Evolutionary conservation across 2,329 filamentous ascomycete species (phyloP).

Genomic region (Septoria petroselini): DNA sequence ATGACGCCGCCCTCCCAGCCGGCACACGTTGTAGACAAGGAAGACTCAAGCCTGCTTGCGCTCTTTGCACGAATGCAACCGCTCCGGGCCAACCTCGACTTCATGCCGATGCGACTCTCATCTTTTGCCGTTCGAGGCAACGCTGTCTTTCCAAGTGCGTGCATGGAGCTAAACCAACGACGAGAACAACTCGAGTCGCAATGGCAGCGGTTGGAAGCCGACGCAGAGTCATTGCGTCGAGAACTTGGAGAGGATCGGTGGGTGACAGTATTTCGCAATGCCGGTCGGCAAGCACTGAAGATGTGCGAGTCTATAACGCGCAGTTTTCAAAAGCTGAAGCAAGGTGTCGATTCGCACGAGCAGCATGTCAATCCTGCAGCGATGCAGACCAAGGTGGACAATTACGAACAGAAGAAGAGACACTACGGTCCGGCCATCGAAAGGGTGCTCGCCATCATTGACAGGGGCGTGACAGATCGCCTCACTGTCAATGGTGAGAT

Average conservation of each 20-base stretch:
- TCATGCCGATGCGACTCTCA: conserved; percentile 88
- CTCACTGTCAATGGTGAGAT: conserved; percentile 96
- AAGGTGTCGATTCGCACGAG: conserved; percentile 71
- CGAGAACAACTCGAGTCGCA: conserved; percentile 72
- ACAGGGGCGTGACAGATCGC: conserved; percentile 92
- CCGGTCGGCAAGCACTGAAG: conserved; percentile 85
- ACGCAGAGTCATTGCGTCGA: conserved; percentile 82
- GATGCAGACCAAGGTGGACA: conserved; percentile 81
- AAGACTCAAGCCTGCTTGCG: conserved; percentile 83
- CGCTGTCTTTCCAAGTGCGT: conserved; percentile 80
- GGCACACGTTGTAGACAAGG: conserved; percentile 51
- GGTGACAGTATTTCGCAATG: conserved; percentile 92
- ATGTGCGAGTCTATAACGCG: conserved; percentile 95
- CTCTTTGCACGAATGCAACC: conserved; percentile 96
- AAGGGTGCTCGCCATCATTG: conserved; percentile 84
- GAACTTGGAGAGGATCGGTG: conserved; percentile 94
- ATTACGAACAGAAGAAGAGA: conserved; percentile 88
- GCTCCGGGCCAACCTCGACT: conserved; percentile 85
- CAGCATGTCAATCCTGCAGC: conserved; percentile 68
- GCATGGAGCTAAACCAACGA: conserved; percentile 78
- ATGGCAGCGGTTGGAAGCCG: conserved; percentile 83
- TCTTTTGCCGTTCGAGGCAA: conserved; percentile 79
- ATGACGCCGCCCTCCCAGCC: conserved; percentile 46
- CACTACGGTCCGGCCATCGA: conserved; percentile 94
- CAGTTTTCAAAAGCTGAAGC: conserved; percentile 76